phyloP scores from a whole-genome alignment of 2,329 filamentous ascomycete genomes.

The Scedosporium boydii region DNA sequence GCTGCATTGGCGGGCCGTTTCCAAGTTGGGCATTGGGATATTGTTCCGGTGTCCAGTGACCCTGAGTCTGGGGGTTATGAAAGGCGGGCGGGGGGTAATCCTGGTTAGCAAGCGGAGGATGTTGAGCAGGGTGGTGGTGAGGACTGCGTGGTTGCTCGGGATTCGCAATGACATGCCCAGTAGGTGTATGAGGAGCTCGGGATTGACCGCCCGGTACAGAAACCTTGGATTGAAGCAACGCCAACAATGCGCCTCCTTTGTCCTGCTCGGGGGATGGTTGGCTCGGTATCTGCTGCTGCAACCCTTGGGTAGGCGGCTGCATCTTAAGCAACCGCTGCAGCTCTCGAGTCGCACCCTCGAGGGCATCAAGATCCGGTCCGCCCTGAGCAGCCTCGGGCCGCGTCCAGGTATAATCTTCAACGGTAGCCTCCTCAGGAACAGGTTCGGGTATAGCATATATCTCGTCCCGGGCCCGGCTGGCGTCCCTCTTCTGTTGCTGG shows the following conservation, averaged over 20 bases:
- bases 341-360: constrained; percentile 41
- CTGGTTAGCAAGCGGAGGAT: constrained; percentile 24
- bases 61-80: constrained; percentile 9
- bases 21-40: constrained; percentile 8
- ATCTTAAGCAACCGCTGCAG: constrained; percentile 46
- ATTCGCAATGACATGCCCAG: constrained; percentile 41
- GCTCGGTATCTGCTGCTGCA: constrained; percentile 22
- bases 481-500: constrained; percentile 69
- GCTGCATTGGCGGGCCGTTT: constrained; percentile 14
- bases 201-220: constrained; percentile 11
- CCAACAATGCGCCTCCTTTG: constrained; percentile 42
- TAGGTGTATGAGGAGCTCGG: constrained; percentile 37
- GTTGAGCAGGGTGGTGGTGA: constrained; percentile 42
- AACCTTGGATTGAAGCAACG: constrained; percentile 35
- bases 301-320: constrained; percentile 40
- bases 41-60: constrained; percentile 1
- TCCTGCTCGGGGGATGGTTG: constrained; percentile 18
- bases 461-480: constrained; percentile 30
- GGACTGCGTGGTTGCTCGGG: constrained; percentile 46
- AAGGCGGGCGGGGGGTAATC: constrained; percentile 23
- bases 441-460: constrained; percentile 19
- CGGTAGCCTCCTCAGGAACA: constrained; percentile 42
- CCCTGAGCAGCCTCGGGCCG: constrained; percentile 23
- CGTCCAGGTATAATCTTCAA: constrained; percentile 51
- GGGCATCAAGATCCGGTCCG: constrained; percentile 25